A percentile compares a stretch with the other conserved stretches of the same genome.
Evolutionary conservation across 2,329 filamentous ascomycete species (phyloP).

Genomic region (Bipolaris bicolor): DNA sequence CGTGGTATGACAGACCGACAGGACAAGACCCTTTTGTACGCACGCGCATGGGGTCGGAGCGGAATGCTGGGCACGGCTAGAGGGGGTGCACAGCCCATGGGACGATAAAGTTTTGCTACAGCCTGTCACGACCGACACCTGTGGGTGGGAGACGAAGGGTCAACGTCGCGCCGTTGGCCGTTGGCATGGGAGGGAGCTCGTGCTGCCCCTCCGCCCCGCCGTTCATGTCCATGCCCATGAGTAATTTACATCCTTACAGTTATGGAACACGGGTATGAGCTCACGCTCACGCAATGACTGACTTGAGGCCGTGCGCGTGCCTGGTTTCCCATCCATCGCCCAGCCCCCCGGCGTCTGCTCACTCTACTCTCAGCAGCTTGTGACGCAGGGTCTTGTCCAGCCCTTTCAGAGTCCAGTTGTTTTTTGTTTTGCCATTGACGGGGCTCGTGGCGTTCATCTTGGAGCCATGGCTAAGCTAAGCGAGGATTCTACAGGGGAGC

Average conservation of each 20-base stretch:
- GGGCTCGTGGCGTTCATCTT: constrained; percentile 9
- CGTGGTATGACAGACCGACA: neutral
- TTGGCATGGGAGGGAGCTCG: constrained; percentile 5
- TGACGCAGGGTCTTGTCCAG: constrained; percentile 16
- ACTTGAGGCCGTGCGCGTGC: constrained; percentile 7
- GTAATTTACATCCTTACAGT: neutral
- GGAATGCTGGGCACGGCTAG: neutral
- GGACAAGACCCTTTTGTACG: neutral
- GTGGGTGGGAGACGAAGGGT: constrained; percentile 10
- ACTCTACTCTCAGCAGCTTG: constrained; percentile 1
- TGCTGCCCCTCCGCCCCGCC: neutral
- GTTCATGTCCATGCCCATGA: neutral
- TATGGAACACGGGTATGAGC: neutral
- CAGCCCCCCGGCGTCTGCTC: constrained; percentile 1
- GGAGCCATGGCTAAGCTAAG: constrained; percentile 20
- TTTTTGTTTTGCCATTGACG: neutral
- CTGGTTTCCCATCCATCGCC: constrained; percentile 3
- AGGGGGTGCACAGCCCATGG: neutral
- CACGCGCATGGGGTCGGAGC: neutral
- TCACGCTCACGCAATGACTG: constrained; percentile 1
- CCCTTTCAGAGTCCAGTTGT: constrained; percentile 2
- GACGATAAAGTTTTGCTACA: constrained; percentile 3
- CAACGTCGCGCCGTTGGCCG: constrained; percentile 20
- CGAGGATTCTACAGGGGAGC: constrained; percentile 17
- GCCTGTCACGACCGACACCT: constrained; percentile 2